phyloP scores from a whole-genome alignment of 306 rosid species.

The Citrullus colocynthis region DNA sequence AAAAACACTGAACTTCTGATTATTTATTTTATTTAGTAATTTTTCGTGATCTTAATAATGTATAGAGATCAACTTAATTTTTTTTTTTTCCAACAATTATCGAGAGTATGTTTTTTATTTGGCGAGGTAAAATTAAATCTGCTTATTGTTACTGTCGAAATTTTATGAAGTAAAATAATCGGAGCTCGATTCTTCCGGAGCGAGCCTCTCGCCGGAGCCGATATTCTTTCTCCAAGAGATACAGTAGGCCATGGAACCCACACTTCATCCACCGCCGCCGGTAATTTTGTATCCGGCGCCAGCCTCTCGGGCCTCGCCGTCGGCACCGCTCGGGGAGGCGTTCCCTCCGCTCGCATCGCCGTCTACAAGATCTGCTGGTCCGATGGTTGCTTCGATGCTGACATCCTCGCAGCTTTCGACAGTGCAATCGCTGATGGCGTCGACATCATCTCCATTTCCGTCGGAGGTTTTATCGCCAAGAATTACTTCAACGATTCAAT shows the following conservation, averaged over 20 bases:
- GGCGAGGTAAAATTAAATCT: too few relatives aligned
- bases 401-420: constrained; percentile 42
- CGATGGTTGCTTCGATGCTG: constrained; percentile 16
- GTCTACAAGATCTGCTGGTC: constrained; percentile 40
- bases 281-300: constrained; percentile 15
- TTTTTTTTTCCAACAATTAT: too few relatives aligned
- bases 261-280: constrained; percentile 37
- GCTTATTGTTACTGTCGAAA: neutral
- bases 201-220: neutral
- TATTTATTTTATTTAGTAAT: too few relatives aligned
- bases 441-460: constrained; percentile 26
- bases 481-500: constrained; percentile 15
- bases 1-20: too few relatives aligned
- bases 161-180: constrained; percentile 25
- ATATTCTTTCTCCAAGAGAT: constrained; percentile 26
- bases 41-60: too few relatives aligned
- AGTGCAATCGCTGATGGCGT: constrained; percentile 52
- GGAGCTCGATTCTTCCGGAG: constrained; percentile 29
- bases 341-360: constrained; percentile 38
- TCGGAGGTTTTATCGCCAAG: neutral
- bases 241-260: constrained; percentile 42
- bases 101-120: too few relatives aligned
- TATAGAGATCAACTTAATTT: too few relatives aligned
- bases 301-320: constrained; percentile 23
- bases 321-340: constrained; percentile 45